Evolutionary conservation across 2,329 filamentous ascomycete genomes (phyloP), one percentile per base, ranked within the genome.

Genomic region (Bimuria novae-zelandiae): DNA sequence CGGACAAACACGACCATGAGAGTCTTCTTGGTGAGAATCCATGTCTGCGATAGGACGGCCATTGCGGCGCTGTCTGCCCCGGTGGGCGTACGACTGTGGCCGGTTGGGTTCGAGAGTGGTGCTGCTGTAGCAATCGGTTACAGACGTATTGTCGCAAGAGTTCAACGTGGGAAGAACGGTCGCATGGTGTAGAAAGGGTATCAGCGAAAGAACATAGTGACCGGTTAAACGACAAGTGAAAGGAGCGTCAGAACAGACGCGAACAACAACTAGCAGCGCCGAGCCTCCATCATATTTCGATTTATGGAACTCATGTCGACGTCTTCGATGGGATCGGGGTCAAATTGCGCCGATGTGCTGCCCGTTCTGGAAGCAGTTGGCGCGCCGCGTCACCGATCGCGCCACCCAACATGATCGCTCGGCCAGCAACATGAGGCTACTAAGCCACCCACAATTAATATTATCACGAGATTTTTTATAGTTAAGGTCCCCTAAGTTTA

Each of bases 1-100:
- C 83, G 79, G 49, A 79, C 71, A 48, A 83, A 75, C 25, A 81
- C 78, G 46, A 85, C 77, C 17, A 79, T 73, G 37, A 85, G 70
- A 49, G 82, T 85, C 75, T 86, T 85, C 67, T 80, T 74, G 45
- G 77, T 80, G 60, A 86, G 75, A 22, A 81, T 81, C 79, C 79
- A 81, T 64, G 80, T 79, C 70, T 85, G 83, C 36, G 75, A 72
- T 21, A 76, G 56, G 58, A 82, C 76, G 25, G 60, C 65, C 63
- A 69, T 69, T 36, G 33, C 58, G 39, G 53, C 42, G 12, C 32
- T n/a, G 23, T 48, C 39, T 49, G 52, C 59, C 52, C 60, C 51
- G n/a, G 41, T 40, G 62, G 52, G 60, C 56, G 52, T 33, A 56
- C 48, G 56, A 30, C 5, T 6, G 25, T 27, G 25, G 25, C 21